Evolutionary conservation across 495 filamentous ascomycete species (phyloP).

Genomic region (Neurospora tetrasperma): DNA sequence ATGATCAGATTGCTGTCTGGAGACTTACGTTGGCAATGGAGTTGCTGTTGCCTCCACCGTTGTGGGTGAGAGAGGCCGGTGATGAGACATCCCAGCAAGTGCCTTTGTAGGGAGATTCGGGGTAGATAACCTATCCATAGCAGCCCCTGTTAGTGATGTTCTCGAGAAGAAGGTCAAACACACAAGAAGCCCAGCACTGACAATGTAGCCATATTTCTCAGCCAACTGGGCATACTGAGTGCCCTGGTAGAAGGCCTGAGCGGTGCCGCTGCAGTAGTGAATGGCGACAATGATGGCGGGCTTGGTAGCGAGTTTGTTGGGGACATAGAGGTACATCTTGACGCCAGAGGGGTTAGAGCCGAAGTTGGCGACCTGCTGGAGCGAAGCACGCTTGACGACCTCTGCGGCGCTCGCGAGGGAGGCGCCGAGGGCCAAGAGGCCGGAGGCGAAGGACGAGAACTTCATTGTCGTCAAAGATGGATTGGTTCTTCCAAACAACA

Average conservation of each 20-base stretch:
- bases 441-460: constrained; percentile 15
- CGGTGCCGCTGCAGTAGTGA: constrained; percentile 46
- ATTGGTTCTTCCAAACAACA: not conserved
- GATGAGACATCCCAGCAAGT: constrained; percentile 55
- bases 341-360: constrained; percentile 28
- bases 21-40: constrained; percentile 38
- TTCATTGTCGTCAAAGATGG: constrained; percentile 16
- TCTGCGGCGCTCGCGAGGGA: constrained; percentile 8
- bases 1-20: not conserved
- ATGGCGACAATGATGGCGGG: constrained; percentile 41
- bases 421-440: constrained; percentile 19
- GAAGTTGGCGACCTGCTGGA: constrained; percentile 28
- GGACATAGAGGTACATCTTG: constrained; percentile 32
- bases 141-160: too few species aligned
- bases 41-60: constrained; percentile 48
- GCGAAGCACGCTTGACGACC: constrained; percentile 21
- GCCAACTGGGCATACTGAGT: constrained; percentile 39
- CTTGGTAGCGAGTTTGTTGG: constrained; percentile 24
- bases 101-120: constrained; percentile 35
- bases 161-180: too few species aligned
- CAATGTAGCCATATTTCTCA: constrained; percentile 45
- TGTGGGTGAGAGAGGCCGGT: constrained; percentile 40
- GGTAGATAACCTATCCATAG: constrained; percentile 20
- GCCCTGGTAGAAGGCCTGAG: constrained; percentile 36
- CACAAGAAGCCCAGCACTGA: constrained; percentile 6